Base-by-base conservation (phyloP, 1,139 yeast species). In the Kodamaea sp. region DNA sequence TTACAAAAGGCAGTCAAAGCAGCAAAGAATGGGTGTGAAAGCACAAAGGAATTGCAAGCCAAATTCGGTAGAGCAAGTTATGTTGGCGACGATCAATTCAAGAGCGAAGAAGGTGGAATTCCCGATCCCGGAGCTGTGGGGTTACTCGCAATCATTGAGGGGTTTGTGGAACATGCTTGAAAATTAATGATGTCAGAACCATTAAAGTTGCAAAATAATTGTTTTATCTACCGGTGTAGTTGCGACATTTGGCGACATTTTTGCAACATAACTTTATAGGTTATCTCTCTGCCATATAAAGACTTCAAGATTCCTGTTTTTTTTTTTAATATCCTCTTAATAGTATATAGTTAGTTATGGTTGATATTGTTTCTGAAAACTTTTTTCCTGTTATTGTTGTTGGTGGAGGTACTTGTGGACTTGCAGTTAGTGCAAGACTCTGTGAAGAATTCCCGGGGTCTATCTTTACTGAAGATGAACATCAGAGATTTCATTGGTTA, bases 51-150 rank as follows among this genome's bases (percentile, higher is more conserved):
- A 31, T 67, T 86, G 47, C 82, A 78, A 48, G 97, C 97, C 32
- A 84, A 84, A 52, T 88, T 90, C 50, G 97, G 97, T 30, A 78
- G 97, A 57, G 96, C 97, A 9, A 84, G 95, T 7, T 90, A 90
- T 56, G 97, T 90, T 10, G 72, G 73, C 43, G 78, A 78, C 46
- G 81, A 76, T 22, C 85, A 79, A 42, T 65, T 70, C 40, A 54
- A 64, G 42, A 47, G 43, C 23, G 64, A 59, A 7, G 71, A 67
- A 38, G 80, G 80, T n/a, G 81, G 80, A 2, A 73, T 89, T 30
- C 96, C 96, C 2, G 97, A 90, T 54, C 97, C 97, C 2, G 97
- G 97, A 50, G 97, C 97, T 1, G 78, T 83, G 39, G 94, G 94
- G 6, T 63, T 84, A 10, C 81, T 83, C 36, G 87, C 84, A 23